These are phyloP conservation scores for Phialocephala subalpina DNA, from an alignment of 2,329 filamentous ascomycete genomes.

Conservation along the genomic window DNA sequence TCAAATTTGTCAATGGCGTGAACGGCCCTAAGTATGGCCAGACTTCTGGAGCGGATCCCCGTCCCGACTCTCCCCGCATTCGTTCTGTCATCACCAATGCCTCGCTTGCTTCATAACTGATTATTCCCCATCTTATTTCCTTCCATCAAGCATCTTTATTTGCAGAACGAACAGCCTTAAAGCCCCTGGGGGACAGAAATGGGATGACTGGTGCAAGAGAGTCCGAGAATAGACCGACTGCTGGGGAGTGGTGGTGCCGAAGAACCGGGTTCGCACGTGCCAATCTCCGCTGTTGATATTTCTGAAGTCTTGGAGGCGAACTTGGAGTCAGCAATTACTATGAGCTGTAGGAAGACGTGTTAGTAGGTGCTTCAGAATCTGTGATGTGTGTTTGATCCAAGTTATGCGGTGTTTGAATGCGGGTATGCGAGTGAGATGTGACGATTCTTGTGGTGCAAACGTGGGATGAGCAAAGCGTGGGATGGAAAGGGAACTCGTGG, in stretches of 20 bases:
- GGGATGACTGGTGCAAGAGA: neutral
- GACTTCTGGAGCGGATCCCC: neutral
- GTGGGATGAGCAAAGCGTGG: neutral
- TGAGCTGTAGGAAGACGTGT: neutral
- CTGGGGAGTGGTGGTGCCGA: neutral
- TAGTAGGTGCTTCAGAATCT: slow-evolving; percentile 5
- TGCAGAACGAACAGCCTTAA: neutral
- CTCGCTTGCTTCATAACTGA: neutral
- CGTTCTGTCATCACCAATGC: neutral
- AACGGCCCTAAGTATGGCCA: neutral
- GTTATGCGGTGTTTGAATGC: neutral
- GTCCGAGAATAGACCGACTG: neutral
- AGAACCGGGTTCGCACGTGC: neutral
- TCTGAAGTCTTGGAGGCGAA: too few relatives aligned
- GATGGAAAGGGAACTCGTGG: neutral
- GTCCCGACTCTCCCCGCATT: slow-evolving; percentile 4
- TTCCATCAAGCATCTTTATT: neutral
- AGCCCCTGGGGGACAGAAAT: neutral
- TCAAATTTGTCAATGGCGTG: neutral
- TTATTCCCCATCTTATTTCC: slow-evolving; percentile 1
- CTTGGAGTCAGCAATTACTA: neutral
- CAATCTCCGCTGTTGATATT: neutral
- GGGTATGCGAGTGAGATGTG: neutral
- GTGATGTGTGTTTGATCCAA: neutral
- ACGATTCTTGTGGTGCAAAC: neutral